Base-by-base conservation (phyloP, 805 yeast genomes). In the Saccharomycopsis fibuligera region DNA sequence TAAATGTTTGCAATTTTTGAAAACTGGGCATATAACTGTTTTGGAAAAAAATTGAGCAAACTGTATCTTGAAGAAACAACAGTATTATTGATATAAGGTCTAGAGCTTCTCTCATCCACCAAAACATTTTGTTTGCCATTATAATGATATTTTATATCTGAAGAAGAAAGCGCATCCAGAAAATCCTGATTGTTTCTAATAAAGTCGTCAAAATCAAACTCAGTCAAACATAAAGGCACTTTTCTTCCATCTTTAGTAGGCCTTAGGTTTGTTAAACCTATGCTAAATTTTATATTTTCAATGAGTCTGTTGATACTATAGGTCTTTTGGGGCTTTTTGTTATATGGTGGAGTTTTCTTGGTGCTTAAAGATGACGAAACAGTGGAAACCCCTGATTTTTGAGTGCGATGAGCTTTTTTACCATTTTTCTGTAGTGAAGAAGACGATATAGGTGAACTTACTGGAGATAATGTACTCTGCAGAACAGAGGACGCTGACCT, bases 1-100 rank as follows among this genome's bases (percentile, higher is more conserved):
- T 93, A 91, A 53, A 90, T 72, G 62, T 93, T 93, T 25, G 99
- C 99, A 40, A 93, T 60, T 61, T 88, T 91, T 22, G 96, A 87
- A 60, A 93, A 91, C 64, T 93, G 99, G 2, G 93, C 96, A 54
- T 79, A 73, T 35, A 93, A 63, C 60, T 93, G 97, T 54, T 90
- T 78, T 1, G 99, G 99, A 2, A 93, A 56, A 58, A 93, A 93
- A 41, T 89, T 76, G 61, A 81, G 79, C 2, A 84, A 50, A 2
- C 90, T 82, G 66, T 93, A 93, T 58, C 89, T 79, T 2, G 98
- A 84, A 0, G 97, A 89, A 0, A 95, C 86, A 51, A 93, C 83
- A 25, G 73, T 57, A 63, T 93, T 93, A 50, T 73, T 63, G 48
- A 74, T 58, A 62, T 83, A 91, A 2, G 51, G 45, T 25, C 49